Evolutionary conservation across 805 yeast species (phyloP), one percentile per base, ranked within the genome.

Genomic region (Suhomyces canberraensis): DNA sequence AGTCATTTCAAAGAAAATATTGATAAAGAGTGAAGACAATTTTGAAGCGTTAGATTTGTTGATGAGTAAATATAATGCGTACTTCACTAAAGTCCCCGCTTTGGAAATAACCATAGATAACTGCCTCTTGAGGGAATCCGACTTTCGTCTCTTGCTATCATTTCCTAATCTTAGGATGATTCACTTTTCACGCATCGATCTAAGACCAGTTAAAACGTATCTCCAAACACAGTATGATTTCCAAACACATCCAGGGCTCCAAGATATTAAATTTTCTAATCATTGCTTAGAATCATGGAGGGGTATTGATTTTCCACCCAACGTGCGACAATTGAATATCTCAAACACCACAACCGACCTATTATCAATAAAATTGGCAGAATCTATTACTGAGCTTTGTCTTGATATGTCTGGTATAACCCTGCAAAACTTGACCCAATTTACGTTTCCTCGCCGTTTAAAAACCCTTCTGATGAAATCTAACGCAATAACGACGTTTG

Each of bases 271-370:
- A 3, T 46, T 63, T 13, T 49, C 66, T 35, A 67, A 64, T 5
- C 70, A 64, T 37, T 50, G 47, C 5, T 48, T 61, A 3, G 33
- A 41, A 4, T 41, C 56, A 31, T 66, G 71, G 71, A 36, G 55
- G 0, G 38, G 34, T 3, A 46, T 55, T 9, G 18, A 14, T 3
- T 48, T 64, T n/a, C 71, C 71, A 0, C 36, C 39, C 1, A 45
- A 35, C 19, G 42, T 64, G 24, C 37, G 31, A 9, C 57, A 57
- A 29, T 40, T 66, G 25, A 71, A 65, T 37, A 33, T 57, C n/a
- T 65, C 71, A 8, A 66, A 71, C 71, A 50, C 50, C 19, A 43
- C 49, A 2, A 47, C 56, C 3, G 50, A 58, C 29, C 44, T 60
- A n/a, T 29, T 40, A 11, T 51, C 61, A 1, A 40, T 66, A n/a